Percentiles rank a stretch among this genome's conserved stretches.
Conservation (phyloP, 306 rosid species). For the Vigna unguiculata region DNA sequence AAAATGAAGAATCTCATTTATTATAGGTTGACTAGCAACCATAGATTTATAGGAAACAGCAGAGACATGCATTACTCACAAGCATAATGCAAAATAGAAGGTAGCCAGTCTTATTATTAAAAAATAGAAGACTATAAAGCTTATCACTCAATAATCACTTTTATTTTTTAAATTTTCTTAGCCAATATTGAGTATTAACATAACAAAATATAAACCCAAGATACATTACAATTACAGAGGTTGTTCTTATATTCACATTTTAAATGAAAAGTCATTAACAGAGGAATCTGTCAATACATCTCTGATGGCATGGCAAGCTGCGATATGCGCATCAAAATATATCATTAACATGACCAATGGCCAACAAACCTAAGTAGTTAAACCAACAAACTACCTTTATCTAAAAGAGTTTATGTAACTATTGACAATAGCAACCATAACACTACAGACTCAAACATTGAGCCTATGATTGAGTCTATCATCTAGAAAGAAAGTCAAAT, state of each 20-base stretch:
- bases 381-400: constrained; percentile 21
- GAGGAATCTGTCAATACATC: neutral
- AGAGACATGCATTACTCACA: constrained; percentile 8
- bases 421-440: constrained; percentile 26
- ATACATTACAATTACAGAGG: constrained; percentile 30
- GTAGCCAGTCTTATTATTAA: constrained; percentile 1
- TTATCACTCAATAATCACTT: constrained; percentile 32
- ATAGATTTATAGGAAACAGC: constrained; percentile 27
- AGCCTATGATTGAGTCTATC: constrained; percentile 29
- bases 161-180: constrained; percentile 13
- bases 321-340: neutral
- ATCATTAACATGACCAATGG: constrained; percentile 8
- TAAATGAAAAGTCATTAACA: constrained; percentile 20
- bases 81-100: constrained; percentile 16
- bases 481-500: constrained; percentile 11
- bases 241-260: constrained; percentile 24
- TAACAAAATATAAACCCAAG: constrained; percentile 15
- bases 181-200: neutral
- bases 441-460: constrained; percentile 18
- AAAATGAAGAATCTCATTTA: constrained; percentile 20
- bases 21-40: constrained; percentile 7
- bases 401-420: constrained; percentile 1
- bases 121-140: constrained; percentile 17
- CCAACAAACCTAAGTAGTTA: constrained; percentile 26
- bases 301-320: constrained; percentile 26